Percentiles rank a stretch among this genome's conserved stretches.
Conservation (phyloP, 179 eudicot species). For the Heliamphora pulchella region DNA sequence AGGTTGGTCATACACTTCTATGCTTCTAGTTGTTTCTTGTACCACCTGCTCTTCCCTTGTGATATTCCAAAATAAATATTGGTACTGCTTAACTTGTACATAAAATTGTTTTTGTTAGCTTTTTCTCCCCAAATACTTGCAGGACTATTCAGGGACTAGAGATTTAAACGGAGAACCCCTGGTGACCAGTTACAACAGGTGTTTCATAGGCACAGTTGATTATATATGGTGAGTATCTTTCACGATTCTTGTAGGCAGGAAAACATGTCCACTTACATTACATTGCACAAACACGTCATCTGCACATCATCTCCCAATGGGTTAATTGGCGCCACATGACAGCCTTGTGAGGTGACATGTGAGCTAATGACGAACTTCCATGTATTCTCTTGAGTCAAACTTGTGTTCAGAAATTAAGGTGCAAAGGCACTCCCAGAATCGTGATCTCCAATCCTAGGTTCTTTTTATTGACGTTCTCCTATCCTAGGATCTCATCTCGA, state of each 20-base stretch:
- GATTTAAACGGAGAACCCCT: constrained; percentile 78
- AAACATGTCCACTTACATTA: too few relatives aligned
- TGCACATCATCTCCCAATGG: too few relatives aligned
- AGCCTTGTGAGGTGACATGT: too few relatives aligned
- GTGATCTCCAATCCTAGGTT: too few relatives aligned
- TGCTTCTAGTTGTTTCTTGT: background rate
- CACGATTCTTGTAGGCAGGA: background rate
- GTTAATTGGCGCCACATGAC: too few relatives aligned
- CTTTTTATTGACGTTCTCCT: too few relatives aligned
- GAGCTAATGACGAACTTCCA: too few relatives aligned
- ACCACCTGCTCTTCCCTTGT: constrained; percentile 4
- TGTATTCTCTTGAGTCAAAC: too few relatives aligned
- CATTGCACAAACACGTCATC: too few relatives aligned
- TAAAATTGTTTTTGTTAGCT: background rate
- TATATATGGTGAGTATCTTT: constrained; percentile 70
- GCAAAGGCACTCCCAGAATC: too few relatives aligned
- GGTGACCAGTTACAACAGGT: constrained; percentile 73
- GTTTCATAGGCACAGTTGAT: constrained; percentile 87
- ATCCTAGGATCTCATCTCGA: too few relatives aligned
- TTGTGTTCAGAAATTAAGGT: too few relatives aligned
- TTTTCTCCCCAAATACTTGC: constrained; percentile 19
- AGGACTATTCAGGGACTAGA: constrained; percentile 71
- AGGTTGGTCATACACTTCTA: constrained; percentile 37
- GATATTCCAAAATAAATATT: background rate
- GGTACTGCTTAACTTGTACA: background rate